phyloP scores from a whole-genome alignment of 75 land plant genomes.

The Pinus albicaulis region DNA sequence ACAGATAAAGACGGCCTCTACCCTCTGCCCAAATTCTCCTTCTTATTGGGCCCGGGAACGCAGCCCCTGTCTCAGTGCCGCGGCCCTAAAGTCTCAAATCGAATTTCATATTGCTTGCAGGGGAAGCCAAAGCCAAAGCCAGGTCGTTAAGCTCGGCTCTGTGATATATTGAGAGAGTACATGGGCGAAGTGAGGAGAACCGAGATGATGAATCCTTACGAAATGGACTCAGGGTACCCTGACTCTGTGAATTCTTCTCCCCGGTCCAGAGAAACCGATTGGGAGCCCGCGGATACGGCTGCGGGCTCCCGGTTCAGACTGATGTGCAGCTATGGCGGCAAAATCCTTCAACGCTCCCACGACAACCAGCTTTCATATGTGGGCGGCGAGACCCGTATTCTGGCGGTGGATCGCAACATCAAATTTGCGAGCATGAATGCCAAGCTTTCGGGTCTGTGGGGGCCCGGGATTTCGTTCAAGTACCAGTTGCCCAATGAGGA shows the following conservation, averaged over 20 bases:
- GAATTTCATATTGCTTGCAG: too few species aligned
- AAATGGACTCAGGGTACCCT: slow-evolving; percentile 23
- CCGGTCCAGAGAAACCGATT: slow-evolving; percentile 40
- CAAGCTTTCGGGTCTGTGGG: slow-evolving; percentile 50
- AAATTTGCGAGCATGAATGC: slow-evolving; percentile 34
- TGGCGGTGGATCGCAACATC: slow-evolving; percentile 63
- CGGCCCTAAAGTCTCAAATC: too few species aligned
- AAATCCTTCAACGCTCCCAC: slow-evolving; percentile 74
- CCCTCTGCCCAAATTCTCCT: too few species aligned
- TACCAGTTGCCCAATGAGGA: slow-evolving; percentile 95
- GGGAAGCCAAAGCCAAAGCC: too few species aligned
- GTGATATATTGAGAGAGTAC: too few species aligned
- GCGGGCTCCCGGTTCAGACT: slow-evolving; percentile 46
- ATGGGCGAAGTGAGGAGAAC: too few species aligned
- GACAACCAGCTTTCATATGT: slow-evolving; percentile 82
- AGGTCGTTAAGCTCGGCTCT: too few species aligned
- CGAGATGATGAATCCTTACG: too few species aligned
- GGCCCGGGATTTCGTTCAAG: slow-evolving; percentile 46
- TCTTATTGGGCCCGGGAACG: too few species aligned
- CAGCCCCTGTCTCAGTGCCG: too few species aligned
- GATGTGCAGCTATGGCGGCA: slow-evolving; percentile 94
- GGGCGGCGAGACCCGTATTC: slow-evolving; percentile 90
- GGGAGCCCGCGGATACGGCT: neutral
- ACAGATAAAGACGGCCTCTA: too few species aligned
- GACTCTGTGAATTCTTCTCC: slow-evolving; percentile 61